A percentile compares a stretch with the other conserved stretches of the same genome.
These are phyloP conservation scores for Carex cristatella DNA, from an alignment of 176 grass and related monocot species.

Conservation along the genomic window DNA sequence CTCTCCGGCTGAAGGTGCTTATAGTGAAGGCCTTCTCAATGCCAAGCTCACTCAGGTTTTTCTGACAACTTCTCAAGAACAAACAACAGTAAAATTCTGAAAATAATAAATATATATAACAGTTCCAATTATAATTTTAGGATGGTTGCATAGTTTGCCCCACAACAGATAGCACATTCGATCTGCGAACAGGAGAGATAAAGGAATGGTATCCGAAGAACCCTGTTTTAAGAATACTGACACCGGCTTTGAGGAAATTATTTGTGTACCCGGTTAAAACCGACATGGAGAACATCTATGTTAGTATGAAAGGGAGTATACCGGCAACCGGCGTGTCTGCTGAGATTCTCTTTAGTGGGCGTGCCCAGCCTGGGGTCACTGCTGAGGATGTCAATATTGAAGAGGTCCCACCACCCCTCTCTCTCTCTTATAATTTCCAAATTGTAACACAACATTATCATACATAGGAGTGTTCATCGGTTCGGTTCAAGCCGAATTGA, in stretches of 20 bases:
- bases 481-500: too few relatives aligned
- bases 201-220: conserved; percentile 99
- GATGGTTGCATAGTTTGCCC: conserved; percentile 93
- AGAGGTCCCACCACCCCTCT: conserved; percentile 47
- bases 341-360: conserved; percentile 92
- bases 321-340: conserved; percentile 36
- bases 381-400: conserved; percentile 93
- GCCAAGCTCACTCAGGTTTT: conserved; percentile 97
- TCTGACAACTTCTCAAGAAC: neutral
- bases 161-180: conserved; percentile 90
- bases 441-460: neutral
- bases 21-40: conserved; percentile 91
- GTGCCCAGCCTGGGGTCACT: conserved; percentile 78
- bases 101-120: neutral
- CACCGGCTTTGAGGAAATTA: conserved; percentile 72
- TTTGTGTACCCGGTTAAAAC: conserved; percentile 66
- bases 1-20: conserved; percentile 87
- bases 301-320: conserved; percentile 50
- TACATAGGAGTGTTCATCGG: too few relatives aligned
- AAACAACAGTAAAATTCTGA: neutral
- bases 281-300: conserved; percentile 75
- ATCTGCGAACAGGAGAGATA: conserved; percentile 76
- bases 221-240: conserved; percentile 80
- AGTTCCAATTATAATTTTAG: conserved; percentile 34
- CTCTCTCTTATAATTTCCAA: neutral